Base-by-base conservation (phyloP, 768 basidiomycete species). In the Naganishia kalamii region DNA sequence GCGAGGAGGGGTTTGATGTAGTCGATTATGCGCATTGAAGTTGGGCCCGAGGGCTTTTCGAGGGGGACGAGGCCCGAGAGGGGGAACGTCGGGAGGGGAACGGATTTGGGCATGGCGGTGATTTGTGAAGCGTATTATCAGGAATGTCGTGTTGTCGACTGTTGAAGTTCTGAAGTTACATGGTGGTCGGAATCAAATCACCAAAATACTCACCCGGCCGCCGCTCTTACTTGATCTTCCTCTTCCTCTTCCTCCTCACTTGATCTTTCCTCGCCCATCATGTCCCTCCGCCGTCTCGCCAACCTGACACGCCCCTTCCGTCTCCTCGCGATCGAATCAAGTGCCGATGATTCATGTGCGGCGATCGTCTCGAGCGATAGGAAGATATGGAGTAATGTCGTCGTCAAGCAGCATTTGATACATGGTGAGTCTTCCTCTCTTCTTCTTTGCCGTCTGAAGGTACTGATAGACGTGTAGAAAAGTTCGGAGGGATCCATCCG, bases 321-420 rank as follows among this genome's bases (percentile, higher is more conserved):
- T 0, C 75, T 80, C n/a, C 72, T 80, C 17, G 79, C 72, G 17
- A 64, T 94, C 40, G 92, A 96, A 77, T 87, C 87, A 1, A 92
- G 90, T 13, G 91, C 92, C 15, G 94, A 99, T 76, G 96, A 98
- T 74, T 89, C 92, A 0, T 94, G 92, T 71, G 90, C 87, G 17
- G 88, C 93, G 0, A 82, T 98, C 54, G 88, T 99, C 37, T 83
- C 84, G 21, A 88, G 87, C 0, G 80, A 83, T 8, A 83, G 72
- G 81, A 54, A 70, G 43, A 77, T 98, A 43, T 84, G 89, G 60
- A 87, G 90, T 2, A 94, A 92, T 75, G 84, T 97, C 4, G 87
- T 98, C 66, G 79, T 90, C 41, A 90, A 88, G 73, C 93, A 98
- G 73, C 83, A 89, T 67, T 73, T 82, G 19, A 49, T 74, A 13